Percentiles rank a stretch among this genome's conserved stretches.
phyloP scores from a whole-genome alignment of 1,139 yeast genomes.

The Hyphopichia khmerensis region DNA sequence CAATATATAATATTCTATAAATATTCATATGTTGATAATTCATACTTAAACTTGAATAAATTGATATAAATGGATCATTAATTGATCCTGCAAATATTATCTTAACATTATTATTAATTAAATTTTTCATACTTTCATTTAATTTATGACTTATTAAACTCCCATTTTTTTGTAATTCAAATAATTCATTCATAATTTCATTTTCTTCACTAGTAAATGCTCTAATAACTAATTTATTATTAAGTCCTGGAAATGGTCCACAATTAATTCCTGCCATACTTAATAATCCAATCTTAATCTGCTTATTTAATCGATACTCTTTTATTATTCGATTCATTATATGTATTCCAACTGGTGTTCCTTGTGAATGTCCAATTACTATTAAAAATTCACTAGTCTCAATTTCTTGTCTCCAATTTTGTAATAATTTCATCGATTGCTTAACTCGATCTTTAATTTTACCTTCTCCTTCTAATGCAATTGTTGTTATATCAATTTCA shows the following conservation, averaged over 20 bases:
- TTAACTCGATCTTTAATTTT: constrained; percentile 41
- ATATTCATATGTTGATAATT: constrained; percentile 55
- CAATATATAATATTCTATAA: constrained; percentile 38
- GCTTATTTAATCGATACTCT: constrained; percentile 6
- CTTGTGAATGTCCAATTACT: constrained; percentile 46
- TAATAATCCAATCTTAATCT: constrained; percentile 36
- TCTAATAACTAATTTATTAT: constrained; percentile 45
- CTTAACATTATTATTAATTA: constrained; percentile 45
- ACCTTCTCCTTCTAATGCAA: constrained; percentile 56
- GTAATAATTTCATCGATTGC: constrained; percentile 31
- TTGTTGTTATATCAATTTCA: constrained; percentile 37
- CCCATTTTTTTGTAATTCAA: constrained; percentile 43
- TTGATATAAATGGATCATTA: constrained; percentile 45
- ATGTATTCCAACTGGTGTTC: constrained; percentile 44
- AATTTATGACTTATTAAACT: constrained; percentile 31
- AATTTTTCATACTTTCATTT: constrained; percentile 25
- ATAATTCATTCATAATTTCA: constrained; percentile 47
- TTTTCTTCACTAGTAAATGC: constrained; percentile 48
- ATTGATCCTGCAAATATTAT: constrained; percentile 48
- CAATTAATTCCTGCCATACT: constrained; percentile 45
- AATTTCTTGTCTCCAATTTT: constrained; percentile 43
- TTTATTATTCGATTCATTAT: constrained; percentile 35
- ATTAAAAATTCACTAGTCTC: constrained; percentile 41
- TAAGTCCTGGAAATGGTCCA: constrained; percentile 47
- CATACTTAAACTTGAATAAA: constrained; percentile 44